Base-by-base conservation (phyloP, 805 yeast genomes). In the Sugiyamaella lignohabitans region DNA sequence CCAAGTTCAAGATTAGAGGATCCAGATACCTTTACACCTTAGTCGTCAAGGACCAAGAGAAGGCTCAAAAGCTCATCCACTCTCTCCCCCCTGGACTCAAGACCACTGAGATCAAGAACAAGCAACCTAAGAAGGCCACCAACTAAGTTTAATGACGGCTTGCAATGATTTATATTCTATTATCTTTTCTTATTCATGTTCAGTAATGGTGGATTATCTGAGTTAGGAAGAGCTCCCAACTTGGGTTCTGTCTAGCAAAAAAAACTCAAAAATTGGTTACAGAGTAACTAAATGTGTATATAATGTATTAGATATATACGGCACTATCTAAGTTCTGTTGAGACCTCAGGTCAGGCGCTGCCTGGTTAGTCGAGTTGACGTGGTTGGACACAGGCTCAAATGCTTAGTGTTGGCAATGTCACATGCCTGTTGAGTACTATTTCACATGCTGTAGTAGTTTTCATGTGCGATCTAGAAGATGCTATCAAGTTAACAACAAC, bases 1-100 rank as follows among this genome's bases (percentile, higher is more conserved):
- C 96, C 78, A 93, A 93, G 78, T 93, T 93, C 89, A 93, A 93
- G 86, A 87, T 93, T 68, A 88, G 98, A 82, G 96, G 97, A 73
- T 67, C 96, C 58, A 87, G 79, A 73, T 73, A 85, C 79, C 82
- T 87, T 69, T 93, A 93, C 86, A 93, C 98, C 64, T 79, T 91
- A 74, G 85, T 85, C 63, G 91, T 93, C 67, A 80, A 84, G 78
- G 98, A 93, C 73, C 84, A 87, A 67, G 84, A 87, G 73, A 89
- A 88, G 82, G 98, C 98, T 67, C 82, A 86, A 84, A 93, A 93
- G 80, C 81, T 93, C 76, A 82, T 86, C 69, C 96, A 89, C 79
- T 85, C 98, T 67, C 80, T 93, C 67, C 97, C 98, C 73, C 95
- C 98, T 71, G 63, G 67, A 43, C 56, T 64, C 34, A 54, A 53